phyloP scores from a whole-genome alignment of 179 eudicot species.

The Sideroxylon spinosum region DNA sequence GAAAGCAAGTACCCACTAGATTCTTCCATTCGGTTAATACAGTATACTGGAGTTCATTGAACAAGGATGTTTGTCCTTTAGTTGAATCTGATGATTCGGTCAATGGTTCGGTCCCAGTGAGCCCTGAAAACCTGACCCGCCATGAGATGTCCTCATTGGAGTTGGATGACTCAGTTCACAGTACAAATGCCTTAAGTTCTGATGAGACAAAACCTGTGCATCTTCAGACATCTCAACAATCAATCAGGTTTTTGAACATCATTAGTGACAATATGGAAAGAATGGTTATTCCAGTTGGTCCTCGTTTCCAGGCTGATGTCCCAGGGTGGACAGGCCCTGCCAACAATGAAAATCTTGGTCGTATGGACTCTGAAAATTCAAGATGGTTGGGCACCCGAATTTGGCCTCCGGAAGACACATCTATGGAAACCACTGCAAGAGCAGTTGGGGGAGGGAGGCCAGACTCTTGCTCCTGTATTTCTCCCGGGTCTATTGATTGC shows the following conservation, averaged over 20 bases:
- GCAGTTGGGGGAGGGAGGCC: conserved; percentile 30
- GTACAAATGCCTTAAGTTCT: conserved; percentile 13
- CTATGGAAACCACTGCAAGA: not conserved
- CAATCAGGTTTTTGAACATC: conserved; percentile 24
- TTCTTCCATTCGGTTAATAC: conserved; percentile 7
- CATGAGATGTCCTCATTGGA: conserved; percentile 6
- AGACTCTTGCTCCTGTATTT: conserved; percentile 22
- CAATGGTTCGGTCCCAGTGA: conserved; percentile 20
- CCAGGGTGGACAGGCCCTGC: conserved; percentile 31
- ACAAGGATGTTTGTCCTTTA: conserved; percentile 10
- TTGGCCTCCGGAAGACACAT: conserved; percentile 22
- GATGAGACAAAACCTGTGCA: not conserved
- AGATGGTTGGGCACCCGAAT: conserved; percentile 27
- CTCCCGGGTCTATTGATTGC: conserved; percentile 22
- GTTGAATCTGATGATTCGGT: conserved; percentile 32
- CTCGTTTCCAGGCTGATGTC: conserved; percentile 41
- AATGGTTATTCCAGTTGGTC: conserved; percentile 33
- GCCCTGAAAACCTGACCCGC: conserved; percentile 15
- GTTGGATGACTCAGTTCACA: conserved; percentile 8
- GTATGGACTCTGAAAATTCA: conserved; percentile 11
- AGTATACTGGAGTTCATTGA: conserved; percentile 1
- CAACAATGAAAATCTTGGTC: conserved; percentile 3
- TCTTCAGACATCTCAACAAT: conserved; percentile 23
- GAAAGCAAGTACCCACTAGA: conserved; percentile 16
- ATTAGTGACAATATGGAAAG: conserved; percentile 23